Conservation (phyloP, 176 grass and related monocot species). For the Lolium rigidum region DNA sequence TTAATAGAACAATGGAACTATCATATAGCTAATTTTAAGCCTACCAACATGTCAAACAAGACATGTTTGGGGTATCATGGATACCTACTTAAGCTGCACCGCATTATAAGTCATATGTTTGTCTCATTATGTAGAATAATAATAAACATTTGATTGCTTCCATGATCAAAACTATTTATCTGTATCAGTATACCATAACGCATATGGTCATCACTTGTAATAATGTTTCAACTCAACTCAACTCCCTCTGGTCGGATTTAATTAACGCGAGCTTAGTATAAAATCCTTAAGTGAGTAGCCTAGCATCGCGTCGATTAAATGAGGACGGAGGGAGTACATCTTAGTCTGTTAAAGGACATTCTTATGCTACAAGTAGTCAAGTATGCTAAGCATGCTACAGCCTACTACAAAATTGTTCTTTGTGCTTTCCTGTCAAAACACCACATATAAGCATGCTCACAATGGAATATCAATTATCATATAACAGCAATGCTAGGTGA, state of each 20-base stretch:
- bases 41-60: background rate
- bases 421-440: conserved; percentile 13
- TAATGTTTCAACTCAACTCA: background rate
- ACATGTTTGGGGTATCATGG: background rate
- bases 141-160: background rate
- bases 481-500: background rate
- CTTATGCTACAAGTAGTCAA: background rate
- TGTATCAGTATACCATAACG: conserved; percentile 19
- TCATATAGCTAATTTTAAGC: conserved; percentile 1
- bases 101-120: background rate
- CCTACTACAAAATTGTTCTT: background rate
- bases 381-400: background rate
- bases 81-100: background rate
- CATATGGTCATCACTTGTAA: background rate
- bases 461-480: conserved; percentile 13
- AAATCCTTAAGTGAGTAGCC: no score
- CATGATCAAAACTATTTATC: background rate
- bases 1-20: background rate
- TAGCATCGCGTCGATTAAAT: no score
- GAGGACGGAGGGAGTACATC: no score
- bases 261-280: no score
- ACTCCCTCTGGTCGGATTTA: no score
- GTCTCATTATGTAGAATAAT: background rate
- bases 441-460: conserved; percentile 1
- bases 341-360: background rate